A percentile compares a stretch with the other conserved stretches of the same genome.
These are phyloP conservation scores for Penicillium herquei DNA, from an alignment of 495 filamentous ascomycete species.

Conservation along the genomic window DNA sequence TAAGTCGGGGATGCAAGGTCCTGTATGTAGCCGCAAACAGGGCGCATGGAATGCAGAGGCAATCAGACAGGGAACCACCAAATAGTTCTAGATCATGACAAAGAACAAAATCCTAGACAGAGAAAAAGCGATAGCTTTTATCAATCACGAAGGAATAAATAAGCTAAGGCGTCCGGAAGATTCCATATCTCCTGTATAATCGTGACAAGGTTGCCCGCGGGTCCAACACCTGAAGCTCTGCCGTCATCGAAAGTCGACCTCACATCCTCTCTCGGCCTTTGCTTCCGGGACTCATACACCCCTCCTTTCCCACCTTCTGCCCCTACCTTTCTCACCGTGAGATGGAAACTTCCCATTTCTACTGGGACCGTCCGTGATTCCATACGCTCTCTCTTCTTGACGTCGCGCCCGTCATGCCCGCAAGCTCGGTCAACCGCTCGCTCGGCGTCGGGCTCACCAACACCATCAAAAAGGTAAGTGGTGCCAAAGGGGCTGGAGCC, in stretches of 20 bases:
- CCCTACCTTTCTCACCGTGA: neutral
- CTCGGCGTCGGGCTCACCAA: slow-evolving; percentile 57
- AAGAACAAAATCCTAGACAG: neutral
- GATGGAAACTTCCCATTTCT: neutral
- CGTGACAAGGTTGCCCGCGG: no score
- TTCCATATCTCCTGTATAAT: no score
- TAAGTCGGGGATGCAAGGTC: slow-evolving; percentile 2
- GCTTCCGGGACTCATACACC: slow-evolving; percentile 16
- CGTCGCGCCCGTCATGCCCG: slow-evolving; percentile 50
- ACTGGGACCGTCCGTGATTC: neutral
- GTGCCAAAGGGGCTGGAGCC: no score
- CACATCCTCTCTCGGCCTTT: slow-evolving; percentile 11
- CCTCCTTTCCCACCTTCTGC: slow-evolving; percentile 4
- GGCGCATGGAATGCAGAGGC: slow-evolving; percentile 8
- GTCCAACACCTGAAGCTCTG: slow-evolving; percentile 11
- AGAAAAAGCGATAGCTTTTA: neutral
- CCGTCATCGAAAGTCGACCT: slow-evolving; percentile 23
- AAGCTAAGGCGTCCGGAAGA: no score
- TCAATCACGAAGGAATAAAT: no score
- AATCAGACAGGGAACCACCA: neutral
- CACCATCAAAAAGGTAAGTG: slow-evolving; percentile 63
- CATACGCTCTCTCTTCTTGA: slow-evolving; percentile 12
- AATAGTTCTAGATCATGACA: neutral
- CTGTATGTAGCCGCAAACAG: slow-evolving; percentile 6
- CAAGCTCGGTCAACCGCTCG: slow-evolving; percentile 56